Evolutionary conservation across 352 stramenopile genomes (phyloP).

Genomic region (Globisporangium viniferum): DNA sequence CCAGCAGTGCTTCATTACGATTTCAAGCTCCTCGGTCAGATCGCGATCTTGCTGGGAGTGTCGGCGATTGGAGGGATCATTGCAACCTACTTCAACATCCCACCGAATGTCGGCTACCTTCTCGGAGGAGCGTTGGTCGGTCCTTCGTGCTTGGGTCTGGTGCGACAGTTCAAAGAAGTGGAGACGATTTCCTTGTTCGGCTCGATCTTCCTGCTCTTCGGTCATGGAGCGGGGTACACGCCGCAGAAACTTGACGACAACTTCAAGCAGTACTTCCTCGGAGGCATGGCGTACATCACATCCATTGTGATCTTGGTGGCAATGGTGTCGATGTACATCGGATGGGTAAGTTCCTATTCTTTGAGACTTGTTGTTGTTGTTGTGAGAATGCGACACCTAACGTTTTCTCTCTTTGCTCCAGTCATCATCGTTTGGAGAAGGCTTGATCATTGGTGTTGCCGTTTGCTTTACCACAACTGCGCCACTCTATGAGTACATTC

Average conservation of each 20-base stretch:
- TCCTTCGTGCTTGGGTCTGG: slow-evolving; percentile 82
- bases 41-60: slow-evolving; percentile 74
- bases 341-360: slow-evolving; percentile 41
- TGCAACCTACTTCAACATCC: slow-evolving; percentile 84
- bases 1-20: slow-evolving; percentile 85
- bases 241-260: slow-evolving; percentile 62
- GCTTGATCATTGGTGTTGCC: slow-evolving; percentile 69
- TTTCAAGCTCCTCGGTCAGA: slow-evolving; percentile 82
- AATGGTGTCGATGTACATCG: slow-evolving; percentile 65
- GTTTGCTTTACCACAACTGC: slow-evolving; percentile 85
- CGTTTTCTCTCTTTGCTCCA: slow-evolving; percentile 13
- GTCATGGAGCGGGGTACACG: slow-evolving; percentile 76
- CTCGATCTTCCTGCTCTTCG: slow-evolving; percentile 92
- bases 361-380: background rate
- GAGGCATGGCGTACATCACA: slow-evolving; percentile 69
- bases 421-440: slow-evolving; percentile 70
- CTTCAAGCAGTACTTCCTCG: slow-evolving; percentile 71
- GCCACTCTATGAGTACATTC: slow-evolving; percentile 80
- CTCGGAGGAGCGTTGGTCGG: slow-evolving; percentile 88
- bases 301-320: slow-evolving; percentile 70
- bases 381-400: background rate
- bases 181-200: slow-evolving; percentile 93
- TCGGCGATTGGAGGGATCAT: slow-evolving; percentile 89
- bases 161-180: slow-evolving; percentile 89
- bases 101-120: slow-evolving; percentile 90